These are phyloP conservation scores for Bacidia rubella DNA, from an alignment of 495 filamentous ascomycete genomes.

Conservation along the genomic window DNA sequence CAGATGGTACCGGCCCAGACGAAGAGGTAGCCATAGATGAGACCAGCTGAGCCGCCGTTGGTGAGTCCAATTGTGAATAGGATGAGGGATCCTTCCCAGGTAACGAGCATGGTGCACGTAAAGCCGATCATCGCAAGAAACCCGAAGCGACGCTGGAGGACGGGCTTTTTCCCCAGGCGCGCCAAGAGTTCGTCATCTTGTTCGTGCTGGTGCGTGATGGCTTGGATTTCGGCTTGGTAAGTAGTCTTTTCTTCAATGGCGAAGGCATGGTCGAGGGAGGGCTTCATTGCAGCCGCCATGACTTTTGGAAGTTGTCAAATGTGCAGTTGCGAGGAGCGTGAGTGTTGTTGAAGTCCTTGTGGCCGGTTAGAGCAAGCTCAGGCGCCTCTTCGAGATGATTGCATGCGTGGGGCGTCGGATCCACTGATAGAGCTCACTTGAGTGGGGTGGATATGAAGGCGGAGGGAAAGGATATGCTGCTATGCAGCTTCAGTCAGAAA, in stretches of 20 bases:
- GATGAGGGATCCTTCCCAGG: constrained; percentile 32
- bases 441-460: too few species aligned
- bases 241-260: background rate
- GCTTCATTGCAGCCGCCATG: background rate
- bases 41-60: constrained; percentile 34
- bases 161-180: constrained; percentile 37
- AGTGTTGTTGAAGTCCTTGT: too few species aligned
- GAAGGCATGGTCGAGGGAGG: constrained; percentile 1
- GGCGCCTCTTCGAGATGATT: too few species aligned
- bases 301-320: too few species aligned
- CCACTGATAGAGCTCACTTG: too few species aligned
- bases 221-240: background rate
- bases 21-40: constrained; percentile 37
- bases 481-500: too few species aligned
- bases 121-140: constrained; percentile 36
- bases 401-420: too few species aligned
- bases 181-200: constrained; percentile 31
- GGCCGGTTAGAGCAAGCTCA: too few species aligned
- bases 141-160: constrained; percentile 32
- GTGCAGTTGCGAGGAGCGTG: too few species aligned
- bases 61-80: constrained; percentile 17
- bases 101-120: constrained; percentile 29
- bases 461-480: too few species aligned
- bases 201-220: constrained; percentile 4
- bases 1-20: constrained; percentile 32